These are phyloP conservation scores for Arbutus unedo DNA, from an alignment of 148 eudicot species.

Conservation along the genomic window DNA sequence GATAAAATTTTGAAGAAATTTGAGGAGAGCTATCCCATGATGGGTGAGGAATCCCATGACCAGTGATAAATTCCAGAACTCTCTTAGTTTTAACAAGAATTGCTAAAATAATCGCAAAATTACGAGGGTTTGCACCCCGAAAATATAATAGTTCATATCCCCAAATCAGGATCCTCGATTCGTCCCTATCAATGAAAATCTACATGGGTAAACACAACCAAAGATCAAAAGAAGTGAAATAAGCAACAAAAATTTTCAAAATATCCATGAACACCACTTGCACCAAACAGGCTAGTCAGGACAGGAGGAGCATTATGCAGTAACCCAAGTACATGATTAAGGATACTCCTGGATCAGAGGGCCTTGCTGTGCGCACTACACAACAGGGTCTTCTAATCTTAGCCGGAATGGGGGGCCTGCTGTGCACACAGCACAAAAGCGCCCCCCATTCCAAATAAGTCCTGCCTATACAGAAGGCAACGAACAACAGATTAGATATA, in stretches of 20 bases:
- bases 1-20: neutral
- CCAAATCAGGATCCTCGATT: neutral
- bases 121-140: neutral
- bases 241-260: neutral
- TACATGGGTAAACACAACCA: neutral
- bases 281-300: neutral
- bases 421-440: too few species aligned
- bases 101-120: neutral
- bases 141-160: neutral
- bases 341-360: too few species aligned
- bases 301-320: neutral
- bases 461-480: too few species aligned
- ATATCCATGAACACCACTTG: neutral
- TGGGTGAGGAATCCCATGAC: neutral
- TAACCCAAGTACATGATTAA: neutral
- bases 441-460: too few species aligned
- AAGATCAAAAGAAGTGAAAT: too few species aligned
- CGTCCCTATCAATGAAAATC: neutral
- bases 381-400: too few species aligned
- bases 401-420: too few species aligned
- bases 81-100: neutral
- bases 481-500: neutral
- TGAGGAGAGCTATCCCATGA: neutral
- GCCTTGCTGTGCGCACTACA: too few species aligned
- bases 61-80: neutral